Evolutionary conservation across 768 basidiomycete species (phyloP).

Genomic region (Xerocomus potaroensis): DNA sequence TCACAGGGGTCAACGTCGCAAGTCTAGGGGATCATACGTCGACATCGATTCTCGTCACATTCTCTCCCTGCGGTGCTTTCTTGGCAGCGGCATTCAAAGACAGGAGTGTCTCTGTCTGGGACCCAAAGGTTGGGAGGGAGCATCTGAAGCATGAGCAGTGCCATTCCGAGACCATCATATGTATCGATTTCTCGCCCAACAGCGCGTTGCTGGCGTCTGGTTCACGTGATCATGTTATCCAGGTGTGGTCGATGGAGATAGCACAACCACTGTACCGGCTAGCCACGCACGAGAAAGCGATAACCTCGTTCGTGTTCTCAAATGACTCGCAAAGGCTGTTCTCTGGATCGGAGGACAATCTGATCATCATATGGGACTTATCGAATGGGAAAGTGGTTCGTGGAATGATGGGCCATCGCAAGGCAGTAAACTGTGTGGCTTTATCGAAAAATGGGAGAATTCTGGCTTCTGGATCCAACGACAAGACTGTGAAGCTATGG

Average conservation of each 20-base stretch:
- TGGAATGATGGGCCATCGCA: slow-evolving; percentile 21
- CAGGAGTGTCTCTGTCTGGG: slow-evolving; percentile 17
- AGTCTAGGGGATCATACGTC: slow-evolving; percentile 13
- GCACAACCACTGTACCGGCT: slow-evolving; percentile 10
- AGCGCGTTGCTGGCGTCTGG: slow-evolving; percentile 16
- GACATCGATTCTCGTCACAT: slow-evolving; percentile 9
- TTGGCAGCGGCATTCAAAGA: slow-evolving; percentile 17
- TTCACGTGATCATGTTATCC: slow-evolving; percentile 13
- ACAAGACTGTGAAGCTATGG: slow-evolving; percentile 25
- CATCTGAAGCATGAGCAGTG: slow-evolving; percentile 12
- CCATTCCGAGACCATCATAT: slow-evolving; percentile 12
- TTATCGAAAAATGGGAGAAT: slow-evolving; percentile 17
- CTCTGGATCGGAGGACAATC: slow-evolving; percentile 23
- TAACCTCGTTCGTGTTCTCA: slow-evolving; percentile 20
- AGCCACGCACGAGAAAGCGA: slow-evolving; percentile 12
- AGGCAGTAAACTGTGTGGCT: slow-evolving; percentile 12
- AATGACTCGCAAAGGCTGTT: slow-evolving; percentile 13
- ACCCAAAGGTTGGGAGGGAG: slow-evolving; percentile 17
- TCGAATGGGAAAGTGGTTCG: slow-evolving; percentile 8
- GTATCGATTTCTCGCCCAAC: slow-evolving; percentile 19
- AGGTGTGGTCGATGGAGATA: slow-evolving; percentile 20
- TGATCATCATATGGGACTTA: slow-evolving; percentile 22
- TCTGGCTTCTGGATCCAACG: slow-evolving; percentile 22
- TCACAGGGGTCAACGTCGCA: slow-evolving; percentile 19
- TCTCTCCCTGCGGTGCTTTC: slow-evolving; percentile 18